Conservation (phyloP, 495 filamentous ascomycete species). For the Opeltia flavorubescens region DNA sequence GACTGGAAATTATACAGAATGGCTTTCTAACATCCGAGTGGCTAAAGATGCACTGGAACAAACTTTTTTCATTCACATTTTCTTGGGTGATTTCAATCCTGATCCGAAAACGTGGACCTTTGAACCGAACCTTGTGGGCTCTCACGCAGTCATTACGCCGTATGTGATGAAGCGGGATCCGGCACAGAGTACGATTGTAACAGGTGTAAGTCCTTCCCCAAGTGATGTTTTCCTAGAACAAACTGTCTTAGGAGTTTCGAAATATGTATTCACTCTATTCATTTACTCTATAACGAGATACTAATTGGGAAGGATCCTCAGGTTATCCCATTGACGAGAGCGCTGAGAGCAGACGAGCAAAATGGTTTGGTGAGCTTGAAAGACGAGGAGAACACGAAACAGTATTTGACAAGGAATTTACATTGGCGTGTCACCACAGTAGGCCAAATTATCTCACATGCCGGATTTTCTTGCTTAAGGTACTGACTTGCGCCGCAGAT, state of each 20-base stretch:
- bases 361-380: constrained; percentile 16
- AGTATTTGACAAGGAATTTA: constrained; percentile 22
- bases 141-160: constrained; percentile 37
- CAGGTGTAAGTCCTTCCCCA: too few species aligned
- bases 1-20: constrained; percentile 32
- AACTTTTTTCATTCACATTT: constrained; percentile 43
- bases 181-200: constrained; percentile 6
- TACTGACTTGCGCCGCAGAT: constrained; percentile 11
- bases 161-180: constrained; percentile 7
- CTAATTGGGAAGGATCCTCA: too few species aligned
- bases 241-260: too few species aligned
- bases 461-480: not conserved
- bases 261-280: too few species aligned
- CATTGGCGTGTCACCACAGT: constrained; percentile 18
- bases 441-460: not conserved
- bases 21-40: constrained; percentile 43
- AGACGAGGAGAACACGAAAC: constrained; percentile 11
- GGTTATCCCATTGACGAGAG: constrained; percentile 25
- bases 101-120: constrained; percentile 28
- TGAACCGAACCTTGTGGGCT: constrained; percentile 35
- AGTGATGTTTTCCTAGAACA: too few species aligned
- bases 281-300: too few species aligned
- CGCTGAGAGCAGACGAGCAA: constrained; percentile 17
- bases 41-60: constrained; percentile 37
- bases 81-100: constrained; percentile 33